These are phyloP conservation scores for Metschnikowia lochheadii DNA, from an alignment of 805 yeast species.

Conservation along the genomic window DNA sequence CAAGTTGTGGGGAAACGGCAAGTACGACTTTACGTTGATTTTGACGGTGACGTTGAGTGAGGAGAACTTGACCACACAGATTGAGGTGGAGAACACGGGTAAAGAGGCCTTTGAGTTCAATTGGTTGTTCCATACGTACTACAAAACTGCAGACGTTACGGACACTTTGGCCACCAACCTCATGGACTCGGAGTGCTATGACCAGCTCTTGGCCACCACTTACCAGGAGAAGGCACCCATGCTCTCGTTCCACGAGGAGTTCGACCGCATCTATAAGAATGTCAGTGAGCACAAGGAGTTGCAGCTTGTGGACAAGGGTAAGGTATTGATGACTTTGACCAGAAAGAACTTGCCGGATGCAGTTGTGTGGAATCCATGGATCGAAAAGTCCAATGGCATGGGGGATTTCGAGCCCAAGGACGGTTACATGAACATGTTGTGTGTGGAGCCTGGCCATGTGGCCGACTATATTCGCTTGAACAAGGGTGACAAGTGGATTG, in stretches of 20 bases:
- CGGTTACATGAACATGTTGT: slow-evolving; percentile 84
- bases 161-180: slow-evolving; percentile 75
- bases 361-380: slow-evolving; percentile 99
- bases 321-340: slow-evolving; percentile 63
- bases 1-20: slow-evolving; percentile 49
- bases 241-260: slow-evolving; percentile 67
- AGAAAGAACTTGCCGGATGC: slow-evolving; percentile 61
- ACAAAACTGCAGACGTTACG: slow-evolving; percentile 69
- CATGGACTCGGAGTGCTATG: slow-evolving; percentile 66
- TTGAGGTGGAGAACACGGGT: slow-evolving; percentile 75
- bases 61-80: slow-evolving; percentile 58
- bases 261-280: slow-evolving; percentile 77
- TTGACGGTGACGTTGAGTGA: slow-evolving; percentile 57
- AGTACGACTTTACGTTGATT: slow-evolving; percentile 71
- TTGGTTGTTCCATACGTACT: slow-evolving; percentile 92
- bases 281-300: slow-evolving; percentile 52
- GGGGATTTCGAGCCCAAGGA: slow-evolving; percentile 82
- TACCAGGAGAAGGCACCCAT: slow-evolving; percentile 75
- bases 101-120: slow-evolving; percentile 71
- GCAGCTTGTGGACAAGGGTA: slow-evolving; percentile 68
- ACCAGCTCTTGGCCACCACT: slow-evolving; percentile 63
- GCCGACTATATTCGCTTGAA: slow-evolving; percentile 56
- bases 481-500: slow-evolving; percentile 78
- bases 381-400: slow-evolving; percentile 74
- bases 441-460: slow-evolving; percentile 93